Evolutionary conservation across 768 basidiomycete species (phyloP), one percentile per base, ranked within the genome.

Genomic region (Russula dissimulans): DNA sequence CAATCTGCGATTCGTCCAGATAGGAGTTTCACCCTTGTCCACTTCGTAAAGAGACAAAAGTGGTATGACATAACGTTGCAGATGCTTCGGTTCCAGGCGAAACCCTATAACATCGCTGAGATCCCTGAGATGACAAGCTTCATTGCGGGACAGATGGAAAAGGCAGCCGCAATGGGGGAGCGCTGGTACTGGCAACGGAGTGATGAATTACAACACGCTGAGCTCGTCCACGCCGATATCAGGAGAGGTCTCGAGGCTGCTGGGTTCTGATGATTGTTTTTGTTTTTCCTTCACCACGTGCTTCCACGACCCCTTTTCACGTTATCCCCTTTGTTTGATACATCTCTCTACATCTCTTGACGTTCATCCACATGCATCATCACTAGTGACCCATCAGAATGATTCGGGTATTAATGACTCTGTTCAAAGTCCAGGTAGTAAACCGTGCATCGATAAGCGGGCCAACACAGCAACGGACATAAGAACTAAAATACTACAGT

Each of bases 201-300:
- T 66, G 76, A 81, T 65, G 84, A 85, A 59, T 73, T 86, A 45
- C 81, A 81, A 71, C 77, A 79, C 50, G 71, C 74, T 31, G 85
- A 87, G 70, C 65, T 82, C 46, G 77, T 79, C 32, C 78, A 85
- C 69, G 82, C 81, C 34, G 83, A 87, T 68, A 83, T 86, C 57
- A 75, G 83, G 65, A 83, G 78, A 67, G 83, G 83, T n/a, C 70
- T 87, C 44, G 83, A 85, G 71, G 80, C 79, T 32, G 84, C 85
- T 49, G 85, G 85, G 8, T 87, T 88, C 67, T 86, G 70, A 72
- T 48, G 22, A 29, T 17, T 45, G 36, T 22, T 12, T 31, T 55
- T 31, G 26, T 46, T 53, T 36, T 29, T 12, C 26, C 31, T 55
- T 22, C 31, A 42, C 52, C 47, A 53, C 34, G 49, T 56, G 42